A percentile compares a stretch with the other conserved stretches of the same genome.
phyloP scores from a whole-genome alignment of 2,329 filamentous ascomycete genomes.

The Aureobasidium sp. region DNA sequence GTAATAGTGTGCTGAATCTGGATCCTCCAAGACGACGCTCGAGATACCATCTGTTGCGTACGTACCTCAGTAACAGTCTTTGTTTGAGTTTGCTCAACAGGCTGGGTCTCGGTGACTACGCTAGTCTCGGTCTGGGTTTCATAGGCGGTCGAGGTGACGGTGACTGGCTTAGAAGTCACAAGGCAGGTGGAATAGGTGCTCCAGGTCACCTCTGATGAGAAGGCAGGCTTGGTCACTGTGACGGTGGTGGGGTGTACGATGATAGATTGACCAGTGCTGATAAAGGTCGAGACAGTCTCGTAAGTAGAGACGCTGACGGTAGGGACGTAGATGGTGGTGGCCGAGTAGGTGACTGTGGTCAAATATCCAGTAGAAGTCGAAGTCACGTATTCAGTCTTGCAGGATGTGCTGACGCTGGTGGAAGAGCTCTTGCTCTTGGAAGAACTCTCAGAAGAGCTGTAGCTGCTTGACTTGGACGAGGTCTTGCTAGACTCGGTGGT shows the following conservation, averaged over 20 bases:
- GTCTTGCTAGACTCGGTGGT: neutral
- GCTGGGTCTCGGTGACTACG: neutral
- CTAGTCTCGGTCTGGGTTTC: neutral
- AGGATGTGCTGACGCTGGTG: neutral
- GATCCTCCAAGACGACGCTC: too few species aligned
- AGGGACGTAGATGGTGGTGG: neutral
- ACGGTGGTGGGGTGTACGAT: neutral
- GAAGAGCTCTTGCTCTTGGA: neutral
- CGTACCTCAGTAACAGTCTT: neutral
- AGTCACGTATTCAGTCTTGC: neutral
- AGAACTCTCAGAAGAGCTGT: neutral
- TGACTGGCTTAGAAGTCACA: neutral
- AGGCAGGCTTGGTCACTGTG: neutral
- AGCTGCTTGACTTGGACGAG: neutral
- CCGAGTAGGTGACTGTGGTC: neutral
- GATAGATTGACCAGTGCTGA: too few species aligned
- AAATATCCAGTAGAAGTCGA: neutral
- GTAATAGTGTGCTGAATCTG: too few species aligned
- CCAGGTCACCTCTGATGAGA: neutral
- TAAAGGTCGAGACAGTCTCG: neutral
- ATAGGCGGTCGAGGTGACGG: neutral
- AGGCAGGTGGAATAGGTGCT: neutral
- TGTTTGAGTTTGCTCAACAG: neutral
- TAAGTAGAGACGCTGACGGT: neutral
- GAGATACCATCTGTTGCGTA: neutral